A percentile compares a stretch with the other conserved stretches of the same genome.
phyloP scores from a whole-genome alignment of 768 basidiomycete genomes.

The Suillus variegatus region DNA sequence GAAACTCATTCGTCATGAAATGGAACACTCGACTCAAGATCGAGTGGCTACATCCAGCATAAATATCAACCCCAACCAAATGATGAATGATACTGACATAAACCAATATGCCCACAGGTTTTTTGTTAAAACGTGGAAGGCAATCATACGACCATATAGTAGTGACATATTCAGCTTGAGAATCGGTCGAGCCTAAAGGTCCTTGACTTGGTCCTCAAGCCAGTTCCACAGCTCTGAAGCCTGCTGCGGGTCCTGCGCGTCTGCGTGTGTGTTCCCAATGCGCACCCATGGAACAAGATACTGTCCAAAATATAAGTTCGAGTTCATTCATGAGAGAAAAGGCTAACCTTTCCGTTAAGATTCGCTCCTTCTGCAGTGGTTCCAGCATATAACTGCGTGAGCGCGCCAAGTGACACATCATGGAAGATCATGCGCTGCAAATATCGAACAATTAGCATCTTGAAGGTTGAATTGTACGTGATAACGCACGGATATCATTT shows the following conservation, averaged over 20 bases:
- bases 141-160: not conserved
- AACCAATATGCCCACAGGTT: no score
- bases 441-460: not conserved
- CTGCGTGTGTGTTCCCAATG: conserved; percentile 31
- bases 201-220: conserved; percentile 46
- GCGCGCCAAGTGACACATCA: conserved; percentile 41
- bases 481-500: conserved; percentile 14
- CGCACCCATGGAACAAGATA: conserved; percentile 52
- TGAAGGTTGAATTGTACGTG: no score
- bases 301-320: conserved; percentile 22
- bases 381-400: conserved; percentile 55
- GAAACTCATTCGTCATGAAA: no score
- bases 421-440: conserved; percentile 21
- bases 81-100: not conserved
- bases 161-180: not conserved
- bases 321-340: not conserved
- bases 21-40: not conserved
- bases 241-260: conserved; percentile 35
- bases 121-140: not conserved
- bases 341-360: conserved; percentile 47
- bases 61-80: not conserved
- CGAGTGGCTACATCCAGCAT: not conserved
- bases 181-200: conserved; percentile 11
- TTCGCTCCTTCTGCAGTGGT: conserved; percentile 41
- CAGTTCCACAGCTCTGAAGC: conserved; percentile 46